Conservation (phyloP, 495 filamentous ascomycete species). For the Penicillium cataractarum region DNA sequence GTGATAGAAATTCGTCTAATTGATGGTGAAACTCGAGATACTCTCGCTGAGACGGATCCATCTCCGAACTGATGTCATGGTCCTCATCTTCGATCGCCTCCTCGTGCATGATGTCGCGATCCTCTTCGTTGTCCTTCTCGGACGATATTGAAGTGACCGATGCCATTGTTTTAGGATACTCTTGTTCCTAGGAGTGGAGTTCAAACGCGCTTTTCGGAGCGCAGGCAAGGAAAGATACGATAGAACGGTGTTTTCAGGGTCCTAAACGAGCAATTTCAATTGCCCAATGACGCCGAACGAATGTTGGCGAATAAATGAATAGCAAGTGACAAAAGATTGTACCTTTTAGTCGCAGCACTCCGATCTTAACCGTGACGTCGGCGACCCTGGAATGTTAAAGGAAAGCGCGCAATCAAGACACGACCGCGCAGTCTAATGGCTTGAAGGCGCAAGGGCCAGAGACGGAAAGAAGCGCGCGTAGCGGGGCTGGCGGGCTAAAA, state of each 20-base stretch:
- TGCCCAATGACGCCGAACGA: background rate
- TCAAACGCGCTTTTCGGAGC: background rate
- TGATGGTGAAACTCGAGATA: slow-evolving; percentile 36
- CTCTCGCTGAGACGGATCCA: slow-evolving; percentile 38
- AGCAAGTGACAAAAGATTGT: slow-evolving; percentile 5
- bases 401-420: slow-evolving; percentile 20
- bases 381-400: slow-evolving; percentile 21
- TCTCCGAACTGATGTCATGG: slow-evolving; percentile 37
- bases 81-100: slow-evolving; percentile 46
- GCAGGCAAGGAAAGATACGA: background rate
- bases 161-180: slow-evolving; percentile 28
- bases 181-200: background rate
- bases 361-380: slow-evolving; percentile 25
- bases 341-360: slow-evolving; percentile 20
- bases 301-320: background rate
- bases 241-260: background rate
- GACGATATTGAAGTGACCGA: slow-evolving; percentile 33
- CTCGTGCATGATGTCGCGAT: slow-evolving; percentile 40
- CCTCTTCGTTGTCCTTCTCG: slow-evolving; percentile 41
- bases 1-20: slow-evolving; percentile 45
- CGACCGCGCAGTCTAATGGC: background rate
- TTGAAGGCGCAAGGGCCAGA: slow-evolving; percentile 5
- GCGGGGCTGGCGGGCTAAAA: slow-evolving; percentile 17
- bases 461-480: background rate
- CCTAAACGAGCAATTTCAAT: background rate